Percentiles rank a stretch among this genome's conserved stretches.
Conservation (phyloP, 2,329 filamentous ascomycete genomes). For the Neonectria sp. region DNA sequence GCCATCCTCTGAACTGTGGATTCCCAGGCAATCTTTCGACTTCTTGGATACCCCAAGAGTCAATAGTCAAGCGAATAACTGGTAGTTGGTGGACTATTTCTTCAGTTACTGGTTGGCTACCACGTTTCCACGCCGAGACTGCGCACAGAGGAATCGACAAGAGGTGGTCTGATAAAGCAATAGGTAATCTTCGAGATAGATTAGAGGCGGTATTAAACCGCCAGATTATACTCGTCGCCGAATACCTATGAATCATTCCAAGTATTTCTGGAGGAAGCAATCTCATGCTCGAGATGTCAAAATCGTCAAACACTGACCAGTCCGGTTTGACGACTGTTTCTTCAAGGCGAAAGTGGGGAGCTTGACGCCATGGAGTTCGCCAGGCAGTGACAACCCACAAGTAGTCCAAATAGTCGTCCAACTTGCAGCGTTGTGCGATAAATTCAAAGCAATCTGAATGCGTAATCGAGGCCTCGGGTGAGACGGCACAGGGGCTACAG, state of each 20-base stretch:
- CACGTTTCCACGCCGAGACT: slow-evolving; percentile 29
- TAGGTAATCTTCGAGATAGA: background rate
- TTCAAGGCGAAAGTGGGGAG: slow-evolving; percentile 26
- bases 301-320: slow-evolving; percentile 3
- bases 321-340: slow-evolving; percentile 12
- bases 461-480: slow-evolving; percentile 24
- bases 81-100: slow-evolving; percentile 13
- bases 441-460: slow-evolving; percentile 33
- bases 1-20: no score
- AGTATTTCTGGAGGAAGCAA: slow-evolving; percentile 31
- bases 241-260: slow-evolving; percentile 24
- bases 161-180: slow-evolving; percentile 13
- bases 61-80: slow-evolving; percentile 32
- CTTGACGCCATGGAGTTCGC: slow-evolving; percentile 30
- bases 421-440: slow-evolving; percentile 12
- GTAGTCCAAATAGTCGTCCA: slow-evolving; percentile 10
- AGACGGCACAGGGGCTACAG: slow-evolving; percentile 24
- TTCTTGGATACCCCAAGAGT: no score
- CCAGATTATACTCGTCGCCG: slow-evolving; percentile 20
- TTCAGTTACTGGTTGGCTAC: slow-evolving; percentile 12
- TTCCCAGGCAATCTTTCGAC: no score
- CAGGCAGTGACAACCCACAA: slow-evolving; percentile 30
- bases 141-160: slow-evolving; percentile 24
- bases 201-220: slow-evolving; percentile 18
- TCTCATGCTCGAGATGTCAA: slow-evolving; percentile 16